Percentiles rank a stretch among this genome's conserved stretches.
phyloP scores from a whole-genome alignment of 1,284 basidiomycete species.

The Prillingera fragicola region DNA sequence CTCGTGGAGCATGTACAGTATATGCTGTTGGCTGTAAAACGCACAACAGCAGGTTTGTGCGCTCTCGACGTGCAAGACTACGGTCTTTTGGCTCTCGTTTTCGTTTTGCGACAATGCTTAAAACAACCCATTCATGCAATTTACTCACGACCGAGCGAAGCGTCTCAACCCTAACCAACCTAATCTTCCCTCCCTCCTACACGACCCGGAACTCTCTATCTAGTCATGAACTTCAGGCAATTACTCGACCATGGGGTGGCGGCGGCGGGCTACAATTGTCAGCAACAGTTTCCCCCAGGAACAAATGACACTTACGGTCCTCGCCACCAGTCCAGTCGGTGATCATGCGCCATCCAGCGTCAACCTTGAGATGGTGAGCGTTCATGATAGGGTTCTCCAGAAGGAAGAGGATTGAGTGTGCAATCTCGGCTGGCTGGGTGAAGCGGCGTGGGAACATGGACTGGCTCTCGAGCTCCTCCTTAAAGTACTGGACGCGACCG shows the following conservation, averaged over 20 bases:
- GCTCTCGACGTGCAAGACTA: no score
- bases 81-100: no score
- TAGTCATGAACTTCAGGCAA: no score
- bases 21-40: no score
- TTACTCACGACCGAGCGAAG: no score
- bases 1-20: no score
- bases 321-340: slow-evolving; percentile 1
- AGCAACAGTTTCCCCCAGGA: neutral
- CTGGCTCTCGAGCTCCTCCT: slow-evolving; percentile 8
- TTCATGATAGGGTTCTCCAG: slow-evolving; percentile 26
- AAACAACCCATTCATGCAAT: no score
- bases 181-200: neutral
- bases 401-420: slow-evolving; percentile 13
- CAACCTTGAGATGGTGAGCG: slow-evolving; percentile 17
- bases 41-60: no score
- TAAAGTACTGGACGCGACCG: slow-evolving; percentile 13
- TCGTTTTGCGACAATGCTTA: no score
- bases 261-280: neutral
- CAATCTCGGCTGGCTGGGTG: slow-evolving; percentile 14
- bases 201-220: no score
- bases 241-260: slow-evolving; percentile 3
- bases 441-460: slow-evolving; percentile 24
- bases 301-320: neutral
- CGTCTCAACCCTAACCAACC: neutral
- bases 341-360: slow-evolving; percentile 4